Evolutionary conservation across 2,329 filamentous ascomycete species (phyloP).

Genomic region (Talaromyces sp.): DNA sequence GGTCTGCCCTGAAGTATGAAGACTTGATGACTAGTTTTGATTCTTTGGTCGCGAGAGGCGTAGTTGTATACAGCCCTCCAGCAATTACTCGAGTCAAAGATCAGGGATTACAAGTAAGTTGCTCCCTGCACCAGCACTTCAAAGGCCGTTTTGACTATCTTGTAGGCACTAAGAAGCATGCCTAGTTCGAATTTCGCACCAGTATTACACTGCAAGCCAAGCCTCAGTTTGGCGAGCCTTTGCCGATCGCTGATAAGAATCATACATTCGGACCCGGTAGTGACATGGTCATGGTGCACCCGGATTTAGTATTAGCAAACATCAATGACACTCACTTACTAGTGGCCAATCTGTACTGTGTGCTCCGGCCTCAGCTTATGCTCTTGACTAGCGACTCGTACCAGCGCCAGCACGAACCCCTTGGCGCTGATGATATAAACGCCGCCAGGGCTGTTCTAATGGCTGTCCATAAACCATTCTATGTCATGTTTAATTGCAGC

Average conservation of each 20-base stretch:
- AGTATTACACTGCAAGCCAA: not conserved
- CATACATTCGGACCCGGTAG: conserved; percentile 21
- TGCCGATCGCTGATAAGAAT: not conserved
- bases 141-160: not conserved
- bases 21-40: not conserved
- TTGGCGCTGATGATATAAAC: conserved; percentile 40
- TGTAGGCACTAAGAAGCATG: not conserved
- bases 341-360: conserved; percentile 49
- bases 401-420: conserved; percentile 44
- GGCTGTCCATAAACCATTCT: conserved; percentile 30
- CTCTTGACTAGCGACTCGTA: conserved; percentile 48
- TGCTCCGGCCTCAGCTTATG: conserved; percentile 48
- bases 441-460: conserved; percentile 36
- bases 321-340: conserved; percentile 46
- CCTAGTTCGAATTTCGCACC: not conserved
- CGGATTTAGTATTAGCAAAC: conserved; percentile 41
- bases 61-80: not conserved
- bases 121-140: not conserved
- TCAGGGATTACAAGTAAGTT: not conserved
- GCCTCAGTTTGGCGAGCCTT: not conserved
- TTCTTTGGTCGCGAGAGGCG: not conserved
- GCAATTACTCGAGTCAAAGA: not conserved
- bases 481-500: conserved; percentile 49
- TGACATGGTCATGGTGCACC: conserved; percentile 43
- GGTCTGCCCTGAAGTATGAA: not conserved